Base-by-base conservation (phyloP, 768 basidiomycete genomes). In the Tylopilus plumbeoviolaceoides region DNA sequence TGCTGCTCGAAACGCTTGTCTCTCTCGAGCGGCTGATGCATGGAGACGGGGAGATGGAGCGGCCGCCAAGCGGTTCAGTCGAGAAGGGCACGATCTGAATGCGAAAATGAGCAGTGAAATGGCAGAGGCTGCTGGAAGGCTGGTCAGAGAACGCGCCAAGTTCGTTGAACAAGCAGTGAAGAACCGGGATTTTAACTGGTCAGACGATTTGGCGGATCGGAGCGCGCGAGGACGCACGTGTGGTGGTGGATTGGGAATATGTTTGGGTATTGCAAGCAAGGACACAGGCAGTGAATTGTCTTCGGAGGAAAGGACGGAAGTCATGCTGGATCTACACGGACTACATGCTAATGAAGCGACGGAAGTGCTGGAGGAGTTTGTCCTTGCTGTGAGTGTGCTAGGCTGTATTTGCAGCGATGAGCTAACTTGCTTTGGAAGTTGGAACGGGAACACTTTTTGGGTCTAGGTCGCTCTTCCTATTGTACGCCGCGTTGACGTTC, bases 41-140 rank as follows among this genome's bases (percentile, higher is more conserved):
- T 99, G 93, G 91, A 79, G 91, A 50, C 80, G 92, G 2, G 95
- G 95, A 1, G 97, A 99, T 60, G 95, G 95, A 3, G 93, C 95
- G 0, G 88, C 90, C 1, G 97, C 97, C 35, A 97, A 98, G 71
- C 78, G 92, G 44, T 98, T 95, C 73, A 91, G 88, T 57, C 77
- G 91, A 39, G 95, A 98, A 64, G 97, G 94, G 1, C 91, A 95
- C 61, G 92, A 95, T 39, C 73, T 97, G 54, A 98, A 98, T 63
- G 83, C 82, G 40, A 89, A 90, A 70, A 97, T 99, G 91, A 76
- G 82, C 40, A 74, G 71, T 23, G 97, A 98, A 73, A 91, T 93
- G 78, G 78, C 80, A 9, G 79, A 82, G 30, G 93, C 95, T 6
- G 97, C 97, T 2, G 76, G 77, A n/a, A 82, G 80, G 57, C 80